phyloP scores from a whole-genome alignment of 495 filamentous ascomycete species.

The Penicillium salamii region DNA sequence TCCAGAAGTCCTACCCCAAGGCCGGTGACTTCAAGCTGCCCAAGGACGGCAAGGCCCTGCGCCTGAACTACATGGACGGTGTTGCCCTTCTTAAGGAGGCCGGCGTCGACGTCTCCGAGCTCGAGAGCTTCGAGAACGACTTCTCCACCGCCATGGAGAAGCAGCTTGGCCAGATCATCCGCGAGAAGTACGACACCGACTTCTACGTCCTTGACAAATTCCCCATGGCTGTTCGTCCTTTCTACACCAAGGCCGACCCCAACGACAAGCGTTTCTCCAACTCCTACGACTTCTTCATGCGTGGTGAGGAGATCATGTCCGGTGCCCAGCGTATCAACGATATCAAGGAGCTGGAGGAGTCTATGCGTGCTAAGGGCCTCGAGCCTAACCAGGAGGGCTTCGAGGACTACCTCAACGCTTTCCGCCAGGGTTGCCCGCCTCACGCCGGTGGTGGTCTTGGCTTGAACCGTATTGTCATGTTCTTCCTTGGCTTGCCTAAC shows the following conservation, averaged over 20 bases:
- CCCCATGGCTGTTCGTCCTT: constrained; percentile 78
- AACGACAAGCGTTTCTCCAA: constrained; percentile 67
- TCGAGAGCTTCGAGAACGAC: constrained; percentile 72
- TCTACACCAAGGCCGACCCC: constrained; percentile 83
- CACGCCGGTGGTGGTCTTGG: constrained; percentile 88
- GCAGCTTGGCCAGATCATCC: constrained; percentile 80
- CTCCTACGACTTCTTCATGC: constrained; percentile 93
- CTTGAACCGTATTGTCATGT: constrained; percentile 84
- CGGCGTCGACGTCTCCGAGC: constrained; percentile 68
- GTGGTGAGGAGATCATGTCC: constrained; percentile 84
- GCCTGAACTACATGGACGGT: constrained; percentile 82
- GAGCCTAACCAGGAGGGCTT: constrained; percentile 71
- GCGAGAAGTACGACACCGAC: constrained; percentile 80
- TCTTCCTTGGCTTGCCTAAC: constrained; percentile 80
- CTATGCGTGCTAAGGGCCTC: constrained; percentile 69
- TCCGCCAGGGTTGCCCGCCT: constrained; percentile 72
- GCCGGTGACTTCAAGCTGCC: constrained; percentile 57
- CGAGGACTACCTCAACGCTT: constrained; percentile 80
- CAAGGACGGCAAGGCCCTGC: constrained; percentile 69
- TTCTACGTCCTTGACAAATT: constrained; percentile 94
- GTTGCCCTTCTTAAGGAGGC: constrained; percentile 78
- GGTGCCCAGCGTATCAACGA: constrained; percentile 85
- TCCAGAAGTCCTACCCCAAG: constrained; percentile 58
- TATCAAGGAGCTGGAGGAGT: constrained; percentile 62
- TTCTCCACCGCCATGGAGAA: constrained; percentile 79